Evolutionary conservation across 1,284 basidiomycete species (phyloP).

Genomic region (Pascua guehoae): DNA sequence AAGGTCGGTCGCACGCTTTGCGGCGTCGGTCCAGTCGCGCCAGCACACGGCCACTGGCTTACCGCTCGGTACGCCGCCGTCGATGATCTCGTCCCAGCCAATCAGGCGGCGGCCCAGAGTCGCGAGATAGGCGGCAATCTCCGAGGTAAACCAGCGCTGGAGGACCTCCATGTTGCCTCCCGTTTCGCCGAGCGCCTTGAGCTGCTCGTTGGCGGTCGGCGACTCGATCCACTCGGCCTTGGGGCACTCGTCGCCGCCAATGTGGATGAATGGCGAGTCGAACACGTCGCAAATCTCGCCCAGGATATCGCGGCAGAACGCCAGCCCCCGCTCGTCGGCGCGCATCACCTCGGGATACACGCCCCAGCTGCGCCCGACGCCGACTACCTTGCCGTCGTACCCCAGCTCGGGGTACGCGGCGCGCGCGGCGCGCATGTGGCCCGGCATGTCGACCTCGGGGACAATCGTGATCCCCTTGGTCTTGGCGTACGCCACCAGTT

Average conservation of each 20-base stretch:
- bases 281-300: constrained; percentile 17
- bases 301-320: constrained; percentile 18
- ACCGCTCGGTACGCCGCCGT: constrained; percentile 14
- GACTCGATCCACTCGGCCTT: constrained; percentile 16
- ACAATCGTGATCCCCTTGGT: constrained; percentile 14
- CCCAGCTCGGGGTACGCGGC: constrained; percentile 22
- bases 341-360: constrained; percentile 20
- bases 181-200: constrained; percentile 6
- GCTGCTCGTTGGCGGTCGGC: constrained; percentile 3
- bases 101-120: constrained; percentile 12
- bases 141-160: constrained; percentile 12
- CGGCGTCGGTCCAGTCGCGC: constrained; percentile 13
- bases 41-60: constrained; percentile 16
- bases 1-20: constrained; percentile 3
- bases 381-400: constrained; percentile 8
- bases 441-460: constrained; percentile 24
- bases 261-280: constrained; percentile 15
- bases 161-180: constrained; percentile 10
- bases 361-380: constrained; percentile 13
- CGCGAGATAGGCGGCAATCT: constrained; percentile 13
- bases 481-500: constrained; percentile 12
- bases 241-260: constrained; percentile 19
- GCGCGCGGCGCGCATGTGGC: constrained; percentile 22
- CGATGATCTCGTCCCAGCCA: constrained; percentile 24
- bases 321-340: constrained; percentile 12